These are phyloP conservation scores for Pseudomonodictys pantanalensis DNA, from an alignment of 495 filamentous ascomycete species.

Conservation along the genomic window DNA sequence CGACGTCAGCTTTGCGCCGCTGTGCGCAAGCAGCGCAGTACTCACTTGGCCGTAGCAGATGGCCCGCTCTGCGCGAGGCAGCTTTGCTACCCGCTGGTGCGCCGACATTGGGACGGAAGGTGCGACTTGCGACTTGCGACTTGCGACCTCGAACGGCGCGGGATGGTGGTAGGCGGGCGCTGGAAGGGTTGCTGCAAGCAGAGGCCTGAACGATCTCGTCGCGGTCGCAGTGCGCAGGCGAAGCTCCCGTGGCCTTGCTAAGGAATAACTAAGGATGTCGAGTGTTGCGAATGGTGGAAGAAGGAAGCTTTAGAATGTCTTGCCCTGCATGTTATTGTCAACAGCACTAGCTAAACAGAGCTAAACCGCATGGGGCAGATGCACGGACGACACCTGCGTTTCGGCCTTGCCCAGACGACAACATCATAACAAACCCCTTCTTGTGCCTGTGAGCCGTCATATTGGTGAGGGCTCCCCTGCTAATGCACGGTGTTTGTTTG, in stretches of 20 bases:
- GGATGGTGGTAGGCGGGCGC: background rate
- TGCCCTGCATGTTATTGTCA: background rate
- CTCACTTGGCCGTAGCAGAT: too few relatives aligned
- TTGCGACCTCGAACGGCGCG: slow-evolving; percentile 8
- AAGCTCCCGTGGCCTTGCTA: background rate
- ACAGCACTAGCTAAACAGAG: background rate
- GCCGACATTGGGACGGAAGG: slow-evolving; percentile 6
- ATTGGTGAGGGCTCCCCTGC: background rate
- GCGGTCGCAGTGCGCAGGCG: slow-evolving; percentile 4
- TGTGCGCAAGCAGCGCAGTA: too few relatives aligned
- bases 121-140: slow-evolving; percentile 2
- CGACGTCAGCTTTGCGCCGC: background rate
- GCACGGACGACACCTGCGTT: background rate
- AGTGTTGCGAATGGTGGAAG: slow-evolving; percentile 14
- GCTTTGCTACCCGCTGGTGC: background rate
- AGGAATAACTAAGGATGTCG: slow-evolving; percentile 32
- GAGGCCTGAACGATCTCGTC: too few relatives aligned
- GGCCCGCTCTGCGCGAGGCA: slow-evolving; percentile 35
- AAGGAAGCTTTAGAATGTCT: background rate
- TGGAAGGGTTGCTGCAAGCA: too few relatives aligned
- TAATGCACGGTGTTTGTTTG: background rate
- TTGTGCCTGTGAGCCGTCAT: background rate
- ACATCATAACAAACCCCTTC: background rate
- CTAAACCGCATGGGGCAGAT: background rate
- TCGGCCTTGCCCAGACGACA: background rate